Conservation (phyloP, 495 filamentous ascomycete species). For the Penicillium psychrofluorescens region DNA sequence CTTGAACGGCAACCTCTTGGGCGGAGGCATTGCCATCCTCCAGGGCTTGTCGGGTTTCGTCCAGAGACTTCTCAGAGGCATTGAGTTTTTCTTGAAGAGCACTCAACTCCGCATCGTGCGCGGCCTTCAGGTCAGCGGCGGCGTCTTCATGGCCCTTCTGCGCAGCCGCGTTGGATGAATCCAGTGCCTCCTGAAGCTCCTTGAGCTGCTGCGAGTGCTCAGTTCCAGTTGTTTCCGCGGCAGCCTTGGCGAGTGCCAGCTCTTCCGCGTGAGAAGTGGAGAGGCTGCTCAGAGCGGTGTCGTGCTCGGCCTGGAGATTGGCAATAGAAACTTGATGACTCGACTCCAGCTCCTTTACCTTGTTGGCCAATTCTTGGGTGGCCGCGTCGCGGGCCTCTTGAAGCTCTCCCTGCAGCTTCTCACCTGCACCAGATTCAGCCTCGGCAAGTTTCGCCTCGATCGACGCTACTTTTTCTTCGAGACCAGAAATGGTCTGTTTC, state of each 20-base stretch:
- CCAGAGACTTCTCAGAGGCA: constrained; percentile 25
- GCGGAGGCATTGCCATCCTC: constrained; percentile 31
- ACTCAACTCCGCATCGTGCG: constrained; percentile 29
- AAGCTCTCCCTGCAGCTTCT: constrained; percentile 28
- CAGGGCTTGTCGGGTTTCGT: constrained; percentile 24
- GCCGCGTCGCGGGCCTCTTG: constrained; percentile 24
- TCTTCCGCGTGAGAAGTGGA: constrained; percentile 28
- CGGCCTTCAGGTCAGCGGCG: constrained; percentile 27
- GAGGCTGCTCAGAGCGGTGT: constrained; percentile 23
- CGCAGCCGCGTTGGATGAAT: constrained; percentile 26
- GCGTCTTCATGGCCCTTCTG: constrained; percentile 22
- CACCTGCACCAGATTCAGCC: constrained; percentile 27
- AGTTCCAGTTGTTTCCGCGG: constrained; percentile 23
- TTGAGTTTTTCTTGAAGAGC: constrained; percentile 26
- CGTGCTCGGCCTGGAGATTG: constrained; percentile 29
- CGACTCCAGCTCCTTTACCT: constrained; percentile 33
- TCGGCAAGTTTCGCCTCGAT: constrained; percentile 33
- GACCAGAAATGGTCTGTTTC: constrained; percentile 17
- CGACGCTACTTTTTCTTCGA: constrained; percentile 32
- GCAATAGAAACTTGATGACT: constrained; percentile 29
- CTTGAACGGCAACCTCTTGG: constrained; percentile 29
- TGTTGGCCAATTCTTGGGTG: constrained; percentile 22
- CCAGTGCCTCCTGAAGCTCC: constrained; percentile 32
- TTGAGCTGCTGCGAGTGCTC: constrained; percentile 33
- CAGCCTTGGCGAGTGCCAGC: constrained; percentile 25